Evolutionary conservation across 1,139 yeast genomes (phyloP).

Genomic region (Candida glucosophila): DNA sequence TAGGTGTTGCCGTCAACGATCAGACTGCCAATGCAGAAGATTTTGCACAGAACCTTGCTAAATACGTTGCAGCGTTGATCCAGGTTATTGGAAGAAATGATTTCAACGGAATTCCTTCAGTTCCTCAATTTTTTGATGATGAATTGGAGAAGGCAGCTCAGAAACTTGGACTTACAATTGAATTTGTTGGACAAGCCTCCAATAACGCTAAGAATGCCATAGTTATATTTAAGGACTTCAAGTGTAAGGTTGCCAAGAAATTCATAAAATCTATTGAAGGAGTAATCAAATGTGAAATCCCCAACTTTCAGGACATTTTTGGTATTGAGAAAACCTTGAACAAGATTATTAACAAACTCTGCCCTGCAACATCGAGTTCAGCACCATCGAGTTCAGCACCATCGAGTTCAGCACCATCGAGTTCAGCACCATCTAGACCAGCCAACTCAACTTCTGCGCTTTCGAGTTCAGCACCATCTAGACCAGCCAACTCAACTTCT

Average conservation of each 20-base stretch:
- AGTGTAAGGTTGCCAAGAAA: too few relatives aligned
- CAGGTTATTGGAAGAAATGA: slow-evolving; percentile 1
- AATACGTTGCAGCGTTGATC: slow-evolving; percentile 2
- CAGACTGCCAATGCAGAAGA: slow-evolving; percentile 2
- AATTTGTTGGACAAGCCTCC: slow-evolving; percentile 1
- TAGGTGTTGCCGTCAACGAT: slow-evolving; percentile 3
- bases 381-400: slow-evolving; percentile 8
- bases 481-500: too few relatives aligned
- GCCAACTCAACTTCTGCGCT: too few relatives aligned
- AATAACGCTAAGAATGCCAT: too few relatives aligned
- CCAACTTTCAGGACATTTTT: too few relatives aligned
- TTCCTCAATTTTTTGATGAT: slow-evolving; percentile 2
- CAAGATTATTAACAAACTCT: too few relatives aligned
- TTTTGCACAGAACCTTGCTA: slow-evolving; percentile 1
- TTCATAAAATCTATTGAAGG: too few relatives aligned
- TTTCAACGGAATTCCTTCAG: slow-evolving; percentile 1
- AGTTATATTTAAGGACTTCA: slow-evolving; percentile 2
- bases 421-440: too few relatives aligned
- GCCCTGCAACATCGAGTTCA: slow-evolving; percentile 15
- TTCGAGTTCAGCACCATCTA: too few relatives aligned
- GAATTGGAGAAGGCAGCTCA: slow-evolving; percentile 2
- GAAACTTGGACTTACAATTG: slow-evolving; percentile 1
- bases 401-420: too few relatives aligned
- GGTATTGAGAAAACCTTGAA: too few relatives aligned
- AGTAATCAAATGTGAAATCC: too few relatives aligned